Evolutionary conservation across 164 flowering plant species (phyloP).

Genomic region (Nelumbo lutea): DNA sequence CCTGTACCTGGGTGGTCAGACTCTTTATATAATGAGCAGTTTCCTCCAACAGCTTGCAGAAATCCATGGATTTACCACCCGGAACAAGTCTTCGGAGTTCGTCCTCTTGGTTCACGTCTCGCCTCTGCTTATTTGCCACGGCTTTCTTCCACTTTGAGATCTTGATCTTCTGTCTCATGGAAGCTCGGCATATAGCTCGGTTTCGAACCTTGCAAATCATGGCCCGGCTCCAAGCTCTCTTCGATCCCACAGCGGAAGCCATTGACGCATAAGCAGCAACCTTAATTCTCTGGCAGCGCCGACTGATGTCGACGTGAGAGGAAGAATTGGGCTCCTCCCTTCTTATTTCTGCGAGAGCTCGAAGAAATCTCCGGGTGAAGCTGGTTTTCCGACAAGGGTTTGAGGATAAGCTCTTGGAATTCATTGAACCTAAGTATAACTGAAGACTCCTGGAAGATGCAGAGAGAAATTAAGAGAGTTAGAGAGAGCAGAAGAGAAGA

Average conservation of each 20-base stretch:
- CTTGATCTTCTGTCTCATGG: not conserved
- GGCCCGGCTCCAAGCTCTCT: conserved; percentile 48
- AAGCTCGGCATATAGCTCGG: conserved; percentile 2
- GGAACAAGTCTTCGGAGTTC: conserved; percentile 47
- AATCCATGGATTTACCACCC: conserved; percentile 53
- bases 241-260: conserved; percentile 43
- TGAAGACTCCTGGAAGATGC: too few species aligned
- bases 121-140: not conserved
- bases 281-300: conserved; percentile 29
- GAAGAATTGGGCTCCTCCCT: conserved; percentile 5
- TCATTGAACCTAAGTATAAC: conserved; percentile 5
- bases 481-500: not conserved
- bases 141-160: conserved; percentile 7
- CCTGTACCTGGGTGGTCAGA: conserved; percentile 48
- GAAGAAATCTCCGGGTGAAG: conserved; percentile 34
- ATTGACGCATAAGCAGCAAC: conserved; percentile 43
- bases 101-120: conserved; percentile 7
- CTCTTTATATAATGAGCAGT: conserved; percentile 54
- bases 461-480: too few species aligned
- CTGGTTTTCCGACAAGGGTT: conserved; percentile 18
- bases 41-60: conserved; percentile 45
- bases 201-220: conserved; percentile 29
- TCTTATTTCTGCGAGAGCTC: conserved; percentile 23
- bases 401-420: conserved; percentile 4
- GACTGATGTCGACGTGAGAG: not conserved